phyloP scores from a whole-genome alignment of 2,329 filamentous ascomycete species.

The Scytalidium lignicola region DNA sequence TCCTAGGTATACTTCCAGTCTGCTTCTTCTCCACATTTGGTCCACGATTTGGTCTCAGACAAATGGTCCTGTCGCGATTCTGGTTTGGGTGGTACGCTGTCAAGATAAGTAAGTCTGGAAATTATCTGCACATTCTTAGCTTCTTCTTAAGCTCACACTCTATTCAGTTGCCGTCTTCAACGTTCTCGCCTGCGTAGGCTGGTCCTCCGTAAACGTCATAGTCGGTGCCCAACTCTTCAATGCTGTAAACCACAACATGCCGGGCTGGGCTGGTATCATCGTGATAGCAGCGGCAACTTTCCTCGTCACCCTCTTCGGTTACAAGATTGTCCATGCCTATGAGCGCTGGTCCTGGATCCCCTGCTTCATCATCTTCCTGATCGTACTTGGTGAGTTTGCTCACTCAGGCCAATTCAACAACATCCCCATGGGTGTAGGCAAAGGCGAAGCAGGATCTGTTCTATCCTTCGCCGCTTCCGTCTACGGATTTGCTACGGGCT shows the following conservation, averaged over 20 bases:
- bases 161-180: conserved; percentile 62
- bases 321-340: conserved; percentile 71
- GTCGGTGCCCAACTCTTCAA: conserved; percentile 74
- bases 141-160: conserved; percentile 4
- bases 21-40: conserved; percentile 76
- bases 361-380: conserved; percentile 66
- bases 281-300: conserved; percentile 67
- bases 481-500: conserved; percentile 66
- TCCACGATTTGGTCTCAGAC: conserved; percentile 66
- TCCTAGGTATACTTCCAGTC: conserved; percentile 66
- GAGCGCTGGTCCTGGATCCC: conserved; percentile 74
- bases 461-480: conserved; percentile 64
- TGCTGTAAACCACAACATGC: conserved; percentile 64
- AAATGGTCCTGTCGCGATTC: conserved; percentile 76
- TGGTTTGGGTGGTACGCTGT: conserved; percentile 70
- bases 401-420: conserved; percentile 61
- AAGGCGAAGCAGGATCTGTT: conserved; percentile 52
- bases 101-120: conserved; percentile 53
- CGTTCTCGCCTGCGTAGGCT: conserved; percentile 66
- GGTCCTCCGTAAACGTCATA: conserved; percentile 73
- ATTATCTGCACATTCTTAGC: background rate
- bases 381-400: conserved; percentile 63
- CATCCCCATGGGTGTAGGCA: conserved; percentile 48
- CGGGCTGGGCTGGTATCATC: conserved; percentile 69
- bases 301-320: conserved; percentile 66